phyloP scores from a whole-genome alignment of 2,329 filamentous ascomycete species.

The Botrytis deweyae region DNA sequence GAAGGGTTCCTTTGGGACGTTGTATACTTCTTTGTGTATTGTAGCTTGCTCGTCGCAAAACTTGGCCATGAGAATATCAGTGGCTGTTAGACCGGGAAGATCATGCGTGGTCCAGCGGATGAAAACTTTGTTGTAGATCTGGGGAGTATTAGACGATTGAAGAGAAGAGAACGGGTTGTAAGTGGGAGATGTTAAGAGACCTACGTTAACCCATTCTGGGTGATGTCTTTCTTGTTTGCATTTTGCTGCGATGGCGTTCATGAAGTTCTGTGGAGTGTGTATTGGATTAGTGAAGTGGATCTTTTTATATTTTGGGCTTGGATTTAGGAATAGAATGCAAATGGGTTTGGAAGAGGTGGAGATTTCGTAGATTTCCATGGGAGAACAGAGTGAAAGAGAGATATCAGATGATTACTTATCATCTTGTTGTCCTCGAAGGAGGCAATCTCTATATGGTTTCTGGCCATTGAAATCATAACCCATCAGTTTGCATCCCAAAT shows the following conservation, averaged over 20 bases:
- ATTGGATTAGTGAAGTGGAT: background rate
- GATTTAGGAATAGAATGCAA: background rate
- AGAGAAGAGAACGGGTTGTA: background rate
- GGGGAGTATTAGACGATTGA: background rate
- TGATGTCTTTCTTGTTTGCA: constrained; percentile 70
- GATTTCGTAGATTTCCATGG: background rate
- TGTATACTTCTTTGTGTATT: background rate
- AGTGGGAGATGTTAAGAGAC: constrained; percentile 27
- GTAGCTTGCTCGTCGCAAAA: constrained; percentile 49
- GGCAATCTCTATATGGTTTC: background rate
- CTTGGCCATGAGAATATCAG: constrained; percentile 61
- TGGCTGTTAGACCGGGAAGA: constrained; percentile 62
- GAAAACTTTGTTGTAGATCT: constrained; percentile 69
- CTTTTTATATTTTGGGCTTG: background rate
- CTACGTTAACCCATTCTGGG: constrained; percentile 73
- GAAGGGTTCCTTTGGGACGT: background rate
- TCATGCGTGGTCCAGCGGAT: constrained; percentile 74
- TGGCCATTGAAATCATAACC: background rate
- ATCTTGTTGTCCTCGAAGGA: background rate
- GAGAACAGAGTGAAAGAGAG: background rate
- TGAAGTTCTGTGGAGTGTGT: constrained; percentile 59
- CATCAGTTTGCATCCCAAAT: background rate
- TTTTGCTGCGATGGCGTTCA: constrained; percentile 68
- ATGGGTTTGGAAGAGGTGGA: background rate
- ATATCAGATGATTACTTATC: background rate